Percentiles rank a stretch among this genome's conserved stretches.
These are phyloP conservation scores for Ustanciosporium gigantosporum DNA, from an alignment of 1,284 basidiomycete species.

Conservation along the genomic window DNA sequence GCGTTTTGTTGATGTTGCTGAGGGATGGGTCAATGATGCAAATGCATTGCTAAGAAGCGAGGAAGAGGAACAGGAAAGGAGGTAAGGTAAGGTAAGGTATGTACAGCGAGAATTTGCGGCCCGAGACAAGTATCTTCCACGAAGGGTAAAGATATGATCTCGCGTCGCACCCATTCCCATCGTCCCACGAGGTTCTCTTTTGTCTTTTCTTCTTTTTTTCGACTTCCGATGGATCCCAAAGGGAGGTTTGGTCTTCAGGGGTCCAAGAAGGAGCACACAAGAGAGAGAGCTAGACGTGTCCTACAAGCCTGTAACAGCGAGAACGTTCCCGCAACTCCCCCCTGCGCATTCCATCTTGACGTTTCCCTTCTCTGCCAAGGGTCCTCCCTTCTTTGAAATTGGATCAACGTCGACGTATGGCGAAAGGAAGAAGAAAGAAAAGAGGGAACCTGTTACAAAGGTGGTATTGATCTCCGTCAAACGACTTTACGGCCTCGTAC, in stretches of 20 bases:
- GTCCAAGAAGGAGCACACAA: not conserved
- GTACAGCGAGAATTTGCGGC: constrained; percentile 48
- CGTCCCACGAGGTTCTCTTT: constrained; percentile 13
- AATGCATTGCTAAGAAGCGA: too few relatives aligned
- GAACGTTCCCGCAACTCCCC: too few relatives aligned
- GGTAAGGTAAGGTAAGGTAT: constrained; percentile 6
- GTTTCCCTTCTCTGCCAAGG: too few relatives aligned
- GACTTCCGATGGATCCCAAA: constrained; percentile 6
- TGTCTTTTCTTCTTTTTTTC: not conserved
- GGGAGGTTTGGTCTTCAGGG: not conserved
- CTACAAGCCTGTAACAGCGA: too few relatives aligned
- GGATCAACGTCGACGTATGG: too few relatives aligned
- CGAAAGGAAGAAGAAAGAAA: too few relatives aligned
- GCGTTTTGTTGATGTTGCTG: not conserved
- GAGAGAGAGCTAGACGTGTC: too few relatives aligned
- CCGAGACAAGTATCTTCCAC: constrained; percentile 33
- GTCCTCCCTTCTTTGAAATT: too few relatives aligned
- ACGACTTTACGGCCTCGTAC: constrained; percentile 50
- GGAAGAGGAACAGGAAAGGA: not conserved
- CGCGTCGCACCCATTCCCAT: constrained; percentile 47
- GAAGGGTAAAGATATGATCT: constrained; percentile 22
- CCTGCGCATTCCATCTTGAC: too few relatives aligned
- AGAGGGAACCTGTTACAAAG: too few relatives aligned
- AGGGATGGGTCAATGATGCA: too few relatives aligned
- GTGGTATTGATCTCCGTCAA: constrained; percentile 43